Conservation (phyloP, 2,329 filamentous ascomycete species). For the Westerdykella sp. region DNA sequence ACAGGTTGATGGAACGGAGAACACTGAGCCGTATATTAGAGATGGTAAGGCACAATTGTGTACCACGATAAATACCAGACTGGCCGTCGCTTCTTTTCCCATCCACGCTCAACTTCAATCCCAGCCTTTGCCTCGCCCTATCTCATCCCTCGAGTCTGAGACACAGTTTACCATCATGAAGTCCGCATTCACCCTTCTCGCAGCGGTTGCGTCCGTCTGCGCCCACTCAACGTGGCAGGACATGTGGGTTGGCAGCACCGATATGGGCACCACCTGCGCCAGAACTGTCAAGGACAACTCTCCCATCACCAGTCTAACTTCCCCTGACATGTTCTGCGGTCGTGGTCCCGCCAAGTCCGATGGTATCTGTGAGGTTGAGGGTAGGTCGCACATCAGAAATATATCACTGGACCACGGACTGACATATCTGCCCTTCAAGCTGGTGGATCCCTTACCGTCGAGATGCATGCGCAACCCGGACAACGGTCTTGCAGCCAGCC, state of each 20-base stretch:
- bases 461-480: slow-evolving; percentile 34
- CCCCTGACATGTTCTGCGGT: slow-evolving; percentile 34
- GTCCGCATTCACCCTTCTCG: slow-evolving; percentile 26
- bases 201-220: slow-evolving; percentile 29
- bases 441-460: slow-evolving; percentile 29
- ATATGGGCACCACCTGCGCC: slow-evolving; percentile 25
- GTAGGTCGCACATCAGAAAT: slow-evolving; percentile 12
- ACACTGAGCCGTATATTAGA: slow-evolving; percentile 2
- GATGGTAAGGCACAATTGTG: background rate
- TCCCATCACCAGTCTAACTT: slow-evolving; percentile 25
- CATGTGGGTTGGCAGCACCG: slow-evolving; percentile 32
- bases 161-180: slow-evolving; percentile 21
- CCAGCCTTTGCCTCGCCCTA: background rate
- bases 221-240: slow-evolving; percentile 37
- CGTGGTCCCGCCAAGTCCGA: slow-evolving; percentile 20
- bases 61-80: background rate
- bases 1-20: background rate
- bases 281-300: slow-evolving; percentile 33
- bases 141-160: no score
- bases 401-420: slow-evolving; percentile 3
- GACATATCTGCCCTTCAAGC: slow-evolving; percentile 15
- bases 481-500: slow-evolving; percentile 26
- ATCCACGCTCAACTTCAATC: background rate
- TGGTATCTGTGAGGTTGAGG: slow-evolving; percentile 30
- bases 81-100: background rate